A percentile compares a stretch with the other conserved stretches of the same genome.
Conservation (phyloP, 2,329 filamentous ascomycete genomes). For the Pseudogymnoascus sp. region DNA sequence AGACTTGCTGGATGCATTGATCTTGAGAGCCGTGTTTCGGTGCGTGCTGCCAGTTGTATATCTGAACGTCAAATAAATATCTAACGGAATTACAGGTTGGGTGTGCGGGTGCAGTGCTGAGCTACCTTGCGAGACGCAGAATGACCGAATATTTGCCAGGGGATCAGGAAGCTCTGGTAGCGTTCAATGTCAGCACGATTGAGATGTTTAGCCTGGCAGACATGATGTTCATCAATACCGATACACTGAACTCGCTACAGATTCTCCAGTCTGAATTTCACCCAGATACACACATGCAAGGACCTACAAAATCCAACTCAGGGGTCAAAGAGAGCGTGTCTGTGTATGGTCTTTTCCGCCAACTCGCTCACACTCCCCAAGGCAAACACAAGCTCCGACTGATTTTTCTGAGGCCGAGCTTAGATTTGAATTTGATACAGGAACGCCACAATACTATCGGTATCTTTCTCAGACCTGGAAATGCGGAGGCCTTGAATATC, state of each 20-base stretch:
- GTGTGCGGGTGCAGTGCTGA: conserved; percentile 80
- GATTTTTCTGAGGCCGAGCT: conserved; percentile 70
- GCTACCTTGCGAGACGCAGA: conserved; percentile 62
- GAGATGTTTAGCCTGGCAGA: conserved; percentile 64
- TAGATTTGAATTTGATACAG: conserved; percentile 57
- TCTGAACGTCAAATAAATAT: not conserved
- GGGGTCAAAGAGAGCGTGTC: conserved; percentile 74
- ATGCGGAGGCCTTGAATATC: conserved; percentile 44
- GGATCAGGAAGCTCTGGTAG: conserved; percentile 41
- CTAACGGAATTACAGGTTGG: conserved; percentile 41
- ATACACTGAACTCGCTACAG: conserved; percentile 75
- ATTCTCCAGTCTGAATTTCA: conserved; percentile 77
- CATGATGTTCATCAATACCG: conserved; percentile 69
- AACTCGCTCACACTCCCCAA: conserved; percentile 67
- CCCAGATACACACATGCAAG: conserved; percentile 71
- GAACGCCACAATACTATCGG: conserved; percentile 63
- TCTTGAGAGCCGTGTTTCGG: conserved; percentile 63
- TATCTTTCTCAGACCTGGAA: conserved; percentile 59
- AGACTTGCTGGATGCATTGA: conserved; percentile 63
- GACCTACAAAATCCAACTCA: conserved; percentile 49
- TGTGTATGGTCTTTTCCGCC: conserved; percentile 72
- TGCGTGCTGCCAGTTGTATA: conserved; percentile 28
- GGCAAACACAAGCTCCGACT: conserved; percentile 67
- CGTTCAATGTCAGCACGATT: conserved; percentile 54
- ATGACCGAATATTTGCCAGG: conserved; percentile 54